Percentiles rank a stretch among this genome's conserved stretches.
These are phyloP conservation scores for Coemansia sp. DNA, from an alignment of 192 early-diverging fungal genomes.

Conservation along the genomic window DNA sequence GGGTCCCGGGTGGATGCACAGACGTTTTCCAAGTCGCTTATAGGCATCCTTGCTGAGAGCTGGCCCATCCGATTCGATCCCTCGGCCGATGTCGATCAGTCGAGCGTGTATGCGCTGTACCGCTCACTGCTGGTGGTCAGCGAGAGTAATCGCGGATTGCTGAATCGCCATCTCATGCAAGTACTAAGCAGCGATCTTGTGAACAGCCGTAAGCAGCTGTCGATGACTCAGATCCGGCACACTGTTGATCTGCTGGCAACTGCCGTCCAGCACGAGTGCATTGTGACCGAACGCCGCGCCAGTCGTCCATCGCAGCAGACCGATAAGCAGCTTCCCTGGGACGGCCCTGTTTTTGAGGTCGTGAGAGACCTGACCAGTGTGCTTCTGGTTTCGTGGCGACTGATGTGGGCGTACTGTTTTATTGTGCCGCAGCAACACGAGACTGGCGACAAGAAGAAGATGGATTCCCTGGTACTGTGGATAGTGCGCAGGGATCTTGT, in stretches of 20 bases:
- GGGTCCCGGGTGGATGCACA: too few species aligned
- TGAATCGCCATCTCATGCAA: slow-evolving; percentile 14
- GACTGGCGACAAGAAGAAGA: neutral
- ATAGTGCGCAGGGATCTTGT: slow-evolving; percentile 19
- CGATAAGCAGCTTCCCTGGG: neutral
- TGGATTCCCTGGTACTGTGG: slow-evolving; percentile 3
- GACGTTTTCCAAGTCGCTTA: too few species aligned
- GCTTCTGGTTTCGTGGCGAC: slow-evolving; percentile 27
- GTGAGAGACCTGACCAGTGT: slow-evolving; percentile 21
- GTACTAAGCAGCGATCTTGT: slow-evolving; percentile 4
- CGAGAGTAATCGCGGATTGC: slow-evolving; percentile 28
- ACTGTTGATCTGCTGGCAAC: slow-evolving; percentile 21
- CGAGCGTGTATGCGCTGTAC: slow-evolving; percentile 17
- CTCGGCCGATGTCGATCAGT: neutral
- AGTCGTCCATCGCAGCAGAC: neutral
- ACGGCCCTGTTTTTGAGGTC: slow-evolving; percentile 10
- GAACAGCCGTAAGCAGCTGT: neutral
- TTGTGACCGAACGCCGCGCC: neutral
- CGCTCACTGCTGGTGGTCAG: slow-evolving; percentile 30
- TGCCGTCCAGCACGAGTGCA: slow-evolving; percentile 10
- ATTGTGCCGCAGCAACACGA: slow-evolving; percentile 1
- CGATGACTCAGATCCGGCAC: slow-evolving; percentile 10
- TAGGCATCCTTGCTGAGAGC: slow-evolving; percentile 10
- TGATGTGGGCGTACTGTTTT: slow-evolving; percentile 39
- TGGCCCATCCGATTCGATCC: slow-evolving; percentile 21